Evolutionary conservation across 1,139 yeast species (phyloP), one percentile per base, ranked within the genome.

Genomic region (Wickerhamiella pararugosa): DNA sequence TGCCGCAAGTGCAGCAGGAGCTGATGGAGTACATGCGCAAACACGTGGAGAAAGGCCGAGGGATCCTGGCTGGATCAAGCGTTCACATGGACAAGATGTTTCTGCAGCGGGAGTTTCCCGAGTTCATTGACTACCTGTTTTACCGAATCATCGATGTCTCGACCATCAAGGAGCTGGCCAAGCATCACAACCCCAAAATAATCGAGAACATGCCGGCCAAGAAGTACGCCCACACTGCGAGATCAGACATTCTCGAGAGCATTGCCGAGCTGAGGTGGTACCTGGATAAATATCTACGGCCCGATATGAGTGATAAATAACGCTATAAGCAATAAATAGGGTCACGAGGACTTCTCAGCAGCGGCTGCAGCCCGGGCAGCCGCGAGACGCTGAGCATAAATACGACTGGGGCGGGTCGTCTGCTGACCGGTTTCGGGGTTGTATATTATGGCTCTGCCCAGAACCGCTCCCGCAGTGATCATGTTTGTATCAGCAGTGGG

Each of bases 131-230:
- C 29, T 78, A 74, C 54, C 65, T 90, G 50, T 86, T 79, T 56
- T 90, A 90, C 59, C 69, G 99, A 42, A 69, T 86, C 40, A 71
- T 90, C 34, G 99, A 90, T 55, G 98, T 90, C 15, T 79, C 93
- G 7, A 67, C 86, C 2, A 64, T 90, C 36, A 73, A 75, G 69
- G 98, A 92, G 60, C 64, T 86, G 27, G 82, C 90, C 1, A 65
- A 63, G 42, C 73, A 97, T 53, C 90, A 83, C 57, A 82, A 83
- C 56, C 80, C 83, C 0, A 61, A 60, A 7, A 62, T 87, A 40
- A 64, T 76, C 66, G 60, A 59, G 36, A 55, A 63, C 25, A 63
- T 67, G 34, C 96, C 97, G 1, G 64, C 65, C 43, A 87, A 90
- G 61, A 61, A 61, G 37, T 68, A 70, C 9, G 69, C 69, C 1